Conservation (phyloP, 2,329 filamentous ascomycete species). For the Fusarium sp. region DNA sequence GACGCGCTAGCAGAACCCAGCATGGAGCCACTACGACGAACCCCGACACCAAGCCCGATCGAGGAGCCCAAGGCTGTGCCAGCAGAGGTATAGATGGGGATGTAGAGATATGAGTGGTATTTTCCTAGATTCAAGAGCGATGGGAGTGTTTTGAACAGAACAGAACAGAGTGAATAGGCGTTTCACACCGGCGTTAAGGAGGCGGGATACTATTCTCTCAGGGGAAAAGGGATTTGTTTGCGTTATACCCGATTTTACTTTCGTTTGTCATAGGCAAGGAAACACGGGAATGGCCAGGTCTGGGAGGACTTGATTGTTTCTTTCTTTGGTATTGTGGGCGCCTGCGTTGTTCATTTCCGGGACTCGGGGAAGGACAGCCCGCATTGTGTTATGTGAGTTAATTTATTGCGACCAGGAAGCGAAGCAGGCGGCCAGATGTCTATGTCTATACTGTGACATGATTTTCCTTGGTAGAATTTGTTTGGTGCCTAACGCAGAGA, state of each 20-base stretch:
- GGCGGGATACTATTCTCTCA: conserved; percentile 22
- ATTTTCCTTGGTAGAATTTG: conserved; percentile 20
- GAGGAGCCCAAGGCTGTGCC: conserved; percentile 38
- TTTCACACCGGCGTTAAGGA: conserved; percentile 34
- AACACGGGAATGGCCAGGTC: conserved; percentile 22
- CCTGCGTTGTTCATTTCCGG: conserved; percentile 32
- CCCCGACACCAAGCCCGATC: conserved; percentile 44
- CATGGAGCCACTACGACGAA: conserved; percentile 53
- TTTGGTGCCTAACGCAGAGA: conserved; percentile 18
- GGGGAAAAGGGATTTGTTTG: conserved; percentile 38
- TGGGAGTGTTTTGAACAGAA: conserved; percentile 9
- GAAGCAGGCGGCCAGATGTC: conserved; percentile 24
- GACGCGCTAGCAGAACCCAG: conserved; percentile 49
- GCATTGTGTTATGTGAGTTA: conserved; percentile 35
- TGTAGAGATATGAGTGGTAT: not conserved
- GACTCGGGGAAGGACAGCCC: conserved; percentile 27
- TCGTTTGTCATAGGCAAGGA: conserved; percentile 38
- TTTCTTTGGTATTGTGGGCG: conserved; percentile 28
- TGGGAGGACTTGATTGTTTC: conserved; percentile 29
- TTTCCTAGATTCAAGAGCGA: conserved; percentile 15
- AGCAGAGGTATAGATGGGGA: conserved; percentile 28
- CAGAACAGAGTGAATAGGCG: conserved; percentile 11
- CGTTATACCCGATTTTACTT: conserved; percentile 47
- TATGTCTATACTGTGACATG: conserved; percentile 23
- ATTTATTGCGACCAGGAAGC: conserved; percentile 24